Evolutionary conservation across 768 basidiomycete genomes (phyloP).

Genomic region (Pleurotus sapidus): DNA sequence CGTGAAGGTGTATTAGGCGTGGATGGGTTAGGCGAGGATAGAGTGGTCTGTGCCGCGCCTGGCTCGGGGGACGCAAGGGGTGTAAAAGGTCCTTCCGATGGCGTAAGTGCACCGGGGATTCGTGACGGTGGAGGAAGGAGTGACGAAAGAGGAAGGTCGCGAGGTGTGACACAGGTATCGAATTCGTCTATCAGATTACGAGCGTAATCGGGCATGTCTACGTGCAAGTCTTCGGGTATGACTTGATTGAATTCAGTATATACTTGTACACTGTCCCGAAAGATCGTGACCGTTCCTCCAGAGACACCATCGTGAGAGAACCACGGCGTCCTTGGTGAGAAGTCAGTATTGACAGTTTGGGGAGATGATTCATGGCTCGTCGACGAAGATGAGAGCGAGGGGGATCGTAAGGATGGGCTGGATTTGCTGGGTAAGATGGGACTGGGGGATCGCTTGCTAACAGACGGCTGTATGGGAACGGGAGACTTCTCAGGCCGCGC

Average conservation of each 20-base stretch:
- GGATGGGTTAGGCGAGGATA: not conserved
- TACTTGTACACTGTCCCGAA: not conserved
- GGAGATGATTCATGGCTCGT: slow-evolving; percentile 4
- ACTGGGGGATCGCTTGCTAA: not conserved
- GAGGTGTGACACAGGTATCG: not conserved
- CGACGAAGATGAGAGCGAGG: not conserved
- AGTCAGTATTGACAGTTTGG: not conserved
- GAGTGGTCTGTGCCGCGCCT: not conserved
- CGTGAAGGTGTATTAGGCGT: not conserved
- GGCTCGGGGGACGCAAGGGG: not conserved
- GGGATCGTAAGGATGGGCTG: not conserved
- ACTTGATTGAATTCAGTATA: not conserved
- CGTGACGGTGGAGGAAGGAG: not conserved
- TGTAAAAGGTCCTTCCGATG: not conserved
- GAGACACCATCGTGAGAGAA: not conserved
- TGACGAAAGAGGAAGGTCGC: not conserved
- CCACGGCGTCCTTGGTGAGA: slow-evolving; percentile 2
- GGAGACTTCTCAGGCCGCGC: no score
- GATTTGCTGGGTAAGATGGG: not conserved
- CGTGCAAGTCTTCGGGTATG: not conserved
- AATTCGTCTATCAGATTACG: slow-evolving; percentile 4
- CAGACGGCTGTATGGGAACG: not conserved
- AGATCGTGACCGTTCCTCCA: not conserved
- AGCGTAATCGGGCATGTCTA: slow-evolving; percentile 6
- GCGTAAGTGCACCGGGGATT: not conserved